Percentiles rank a stretch among this genome's conserved stretches.
Evolutionary conservation across 73 alveolate species (phyloP).

Genomic region (Paramecium biaurelia): DNA sequence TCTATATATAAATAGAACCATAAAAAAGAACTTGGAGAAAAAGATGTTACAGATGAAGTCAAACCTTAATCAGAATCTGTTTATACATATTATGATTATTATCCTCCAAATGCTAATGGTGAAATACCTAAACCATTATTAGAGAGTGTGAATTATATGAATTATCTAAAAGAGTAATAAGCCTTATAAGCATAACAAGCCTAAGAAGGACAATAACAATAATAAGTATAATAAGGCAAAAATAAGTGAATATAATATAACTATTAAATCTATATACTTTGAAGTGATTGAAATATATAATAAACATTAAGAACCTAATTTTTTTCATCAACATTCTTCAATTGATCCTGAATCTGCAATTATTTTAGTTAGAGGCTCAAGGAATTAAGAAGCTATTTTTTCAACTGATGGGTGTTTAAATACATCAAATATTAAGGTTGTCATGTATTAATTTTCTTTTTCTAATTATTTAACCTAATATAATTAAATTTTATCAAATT

Average conservation of each 20-base stretch:
- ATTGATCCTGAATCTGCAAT: background rate
- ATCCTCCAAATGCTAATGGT: constrained; percentile 21
- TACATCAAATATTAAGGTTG: background rate
- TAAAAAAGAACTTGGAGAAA: constrained; percentile 26
- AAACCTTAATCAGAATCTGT: constrained; percentile 28
- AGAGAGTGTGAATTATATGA: constrained; percentile 40
- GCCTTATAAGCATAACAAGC: background rate
- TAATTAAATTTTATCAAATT: background rate
- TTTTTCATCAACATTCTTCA: constrained; percentile 12
- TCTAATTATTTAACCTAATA: constrained; percentile 13
- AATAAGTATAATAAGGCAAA: background rate
- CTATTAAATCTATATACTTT: background rate
- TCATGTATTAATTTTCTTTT: background rate
- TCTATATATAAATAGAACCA: background rate
- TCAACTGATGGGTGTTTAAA: constrained; percentile 35
- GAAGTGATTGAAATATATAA: background rate
- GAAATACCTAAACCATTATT: constrained; percentile 1
- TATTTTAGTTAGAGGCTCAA: constrained; percentile 33
- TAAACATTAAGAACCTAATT: background rate
- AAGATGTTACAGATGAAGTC: constrained; percentile 24
- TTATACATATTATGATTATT: constrained; percentile 8
- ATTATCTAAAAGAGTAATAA: background rate
- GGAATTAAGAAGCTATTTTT: background rate
- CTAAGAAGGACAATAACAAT: background rate
- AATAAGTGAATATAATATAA: background rate